These are phyloP conservation scores for Paraglomus brasilianum DNA, from an alignment of 192 early-diverging fungal genomes.

Conservation along the genomic window DNA sequence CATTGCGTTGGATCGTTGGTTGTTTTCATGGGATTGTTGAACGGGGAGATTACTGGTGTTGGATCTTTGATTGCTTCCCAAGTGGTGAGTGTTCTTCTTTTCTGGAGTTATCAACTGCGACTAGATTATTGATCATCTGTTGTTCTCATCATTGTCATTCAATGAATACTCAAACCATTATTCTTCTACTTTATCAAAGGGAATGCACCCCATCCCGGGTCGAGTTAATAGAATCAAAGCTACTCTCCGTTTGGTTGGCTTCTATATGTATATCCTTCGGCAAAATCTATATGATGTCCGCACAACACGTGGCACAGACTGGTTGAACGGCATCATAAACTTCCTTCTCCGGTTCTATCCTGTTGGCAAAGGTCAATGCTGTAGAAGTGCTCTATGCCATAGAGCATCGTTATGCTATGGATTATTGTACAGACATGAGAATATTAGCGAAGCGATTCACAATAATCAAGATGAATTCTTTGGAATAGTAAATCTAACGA, in stretches of 20 bases:
- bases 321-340: conserved; percentile 31
- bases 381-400: conserved; percentile 37
- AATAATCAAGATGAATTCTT: conserved; percentile 38
- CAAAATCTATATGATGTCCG: neutral
- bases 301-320: conserved; percentile 17
- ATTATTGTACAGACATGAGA: conserved; percentile 36
- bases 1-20: conserved; percentile 41
- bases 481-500: conserved; percentile 37
- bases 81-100: conserved; percentile 29
- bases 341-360: conserved; percentile 34
- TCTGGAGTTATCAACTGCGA: neutral
- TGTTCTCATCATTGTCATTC: neutral
- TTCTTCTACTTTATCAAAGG: neutral
- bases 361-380: conserved; percentile 36
- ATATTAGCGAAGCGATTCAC: conserved; percentile 36
- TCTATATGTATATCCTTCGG: neutral
- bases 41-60: conserved; percentile 38
- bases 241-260: neutral
- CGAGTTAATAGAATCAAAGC: conserved; percentile 21
- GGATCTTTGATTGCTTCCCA: conserved; percentile 37
- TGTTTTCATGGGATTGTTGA: conserved; percentile 39
- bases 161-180: neutral
- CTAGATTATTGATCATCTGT: neutral
- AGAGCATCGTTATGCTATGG: conserved; percentile 36
- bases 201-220: conserved; percentile 8